A percentile compares a stretch with the other conserved stretches of the same genome.
Evolutionary conservation across 1,284 basidiomycete genomes (phyloP).

Genomic region (Vanrija pseudolonga): DNA sequence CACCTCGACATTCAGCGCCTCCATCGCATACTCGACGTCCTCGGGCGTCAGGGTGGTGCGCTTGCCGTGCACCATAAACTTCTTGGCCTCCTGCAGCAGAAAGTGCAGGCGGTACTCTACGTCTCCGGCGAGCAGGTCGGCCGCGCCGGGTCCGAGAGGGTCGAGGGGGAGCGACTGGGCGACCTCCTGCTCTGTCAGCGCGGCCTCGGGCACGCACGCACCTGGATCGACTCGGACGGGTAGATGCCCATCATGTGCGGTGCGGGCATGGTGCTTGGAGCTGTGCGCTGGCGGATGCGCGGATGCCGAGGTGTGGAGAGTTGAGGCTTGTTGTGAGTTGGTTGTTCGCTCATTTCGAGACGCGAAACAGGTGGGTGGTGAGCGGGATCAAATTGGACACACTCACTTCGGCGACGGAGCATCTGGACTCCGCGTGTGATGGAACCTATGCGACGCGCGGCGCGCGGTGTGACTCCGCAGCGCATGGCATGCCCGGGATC

Average conservation of each 20-base stretch:
- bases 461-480: too few relatives aligned
- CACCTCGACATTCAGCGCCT: conserved; percentile 86
- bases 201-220: conserved; percentile 9
- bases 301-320: neutral
- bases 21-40: conserved; percentile 90
- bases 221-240: conserved; percentile 39
- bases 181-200: conserved; percentile 64
- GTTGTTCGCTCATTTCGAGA: too few relatives aligned
- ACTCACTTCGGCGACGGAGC: too few relatives aligned
- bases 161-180: conserved; percentile 82
- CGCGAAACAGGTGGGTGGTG: neutral
- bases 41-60: conserved; percentile 79
- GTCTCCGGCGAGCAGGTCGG: conserved; percentile 84
- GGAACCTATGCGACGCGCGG: too few relatives aligned
- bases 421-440: too few relatives aligned
- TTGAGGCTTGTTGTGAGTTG: too few relatives aligned
- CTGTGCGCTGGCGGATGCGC: neutral
- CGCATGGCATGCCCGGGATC: too few relatives aligned
- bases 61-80: conserved; percentile 93
- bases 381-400: neutral
- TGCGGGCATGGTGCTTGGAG: conserved; percentile 37
- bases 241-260: conserved; percentile 42
- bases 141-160: conserved; percentile 74
- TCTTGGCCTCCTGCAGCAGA: conserved; percentile 74
- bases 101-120: conserved; percentile 93